Base-by-base conservation (phyloP, 2,329 filamentous ascomycete species). In the Pseudohalonectria lignicola region DNA sequence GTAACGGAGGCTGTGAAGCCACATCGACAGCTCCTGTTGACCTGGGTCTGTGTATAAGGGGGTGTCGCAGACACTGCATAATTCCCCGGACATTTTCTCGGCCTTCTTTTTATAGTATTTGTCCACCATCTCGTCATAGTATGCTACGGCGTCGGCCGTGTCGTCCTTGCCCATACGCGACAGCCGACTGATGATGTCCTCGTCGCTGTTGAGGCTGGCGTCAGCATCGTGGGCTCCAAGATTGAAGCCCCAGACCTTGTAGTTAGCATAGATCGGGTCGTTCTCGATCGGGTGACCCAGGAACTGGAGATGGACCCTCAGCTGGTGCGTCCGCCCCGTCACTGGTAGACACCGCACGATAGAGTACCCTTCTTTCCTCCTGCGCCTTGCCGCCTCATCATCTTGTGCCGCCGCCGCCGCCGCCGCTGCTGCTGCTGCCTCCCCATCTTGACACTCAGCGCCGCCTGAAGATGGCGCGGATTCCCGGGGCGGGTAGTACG, bases 181-280 rank as follows among this genome's bases (percentile, higher is more conserved):
- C 4, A 98, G 72, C 2, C 86, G 76, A 16, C 79, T 79, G 56
- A 98, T 88, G 48, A 98, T 82, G 53, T 94, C 86, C 43, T 92
- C 84, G 56, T 98, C 92, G 31, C 81, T 77, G 41, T 86, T 81
- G 19, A 73, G 72, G 16, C 69, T 69, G 3, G 74, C 77, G 36
- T 90, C 81, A 12, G 68, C 63, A 44, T 81, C 76, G 39, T 72
- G 66, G 39, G 61, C 74, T 13, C 86, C 92, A 1, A 98, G 74
- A 9, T 80, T 72, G 1, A 80, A 67, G 0, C 92, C 92, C 69
- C 94, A 98, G 10, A 98, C 92, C 41, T 79, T 79, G 53, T 86
- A 79, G 55, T 98, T 98, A 50, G 86, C 87, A 58, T 98, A 98
- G 49, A 98, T 96, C 7, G 92, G 92, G 54, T 98, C 92, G 57